Base-by-base conservation (phyloP, 1,284 basidiomycete genomes). In the Cystobasidiaceae sp. region DNA sequence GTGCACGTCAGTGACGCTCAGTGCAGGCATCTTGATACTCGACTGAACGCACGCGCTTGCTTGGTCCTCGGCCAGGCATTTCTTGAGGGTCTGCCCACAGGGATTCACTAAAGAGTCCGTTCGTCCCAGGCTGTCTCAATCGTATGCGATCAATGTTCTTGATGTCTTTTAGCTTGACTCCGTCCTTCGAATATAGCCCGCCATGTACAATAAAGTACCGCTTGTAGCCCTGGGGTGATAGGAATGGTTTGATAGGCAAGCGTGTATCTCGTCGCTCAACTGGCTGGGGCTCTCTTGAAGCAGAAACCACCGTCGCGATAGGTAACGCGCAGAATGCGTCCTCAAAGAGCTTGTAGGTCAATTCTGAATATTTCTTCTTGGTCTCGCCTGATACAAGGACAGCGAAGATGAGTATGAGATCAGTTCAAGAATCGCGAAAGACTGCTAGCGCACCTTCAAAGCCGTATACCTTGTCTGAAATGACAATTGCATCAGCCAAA, bases 31-130 rank as follows among this genome's bases (percentile, higher is more conserved):
- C n/a, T n/a, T n/a, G 15, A 77, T 82, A 58, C n/a, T 33, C 21
- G 34, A 0, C 93, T 9, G n/a, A n/a, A 70, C 76, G 67, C 74
- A 90, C 89, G 56, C 96, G 85, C 82, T 98, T 98, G 74, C 90
- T 93, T 4, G 94, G 94, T 0, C 93, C 93, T 41, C 96, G 86
- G n/a, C 96, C 96, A 13, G 85, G 85, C 48, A 81, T 77, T 44
- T 88, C 86, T 78, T 97, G 94, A 25, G 96, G 94, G 79, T 98
- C 96, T 7, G 92, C 96, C 93, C 93, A 96, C 23, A 96, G 81
- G 28, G 69, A 68, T 51, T 74, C 74, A 58, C 86, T 76, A 90
- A 98, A 97, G 58, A 98, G 79, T 0, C 96, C 96, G 72, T 92
- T 90, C 71, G 91, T 89, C 33, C 93, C 93, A 11, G 96, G 96